A percentile compares a stretch with the other conserved stretches of the same genome.
Conservation (phyloP, 2,329 filamentous ascomycete species). For the Fusarium globosum region DNA sequence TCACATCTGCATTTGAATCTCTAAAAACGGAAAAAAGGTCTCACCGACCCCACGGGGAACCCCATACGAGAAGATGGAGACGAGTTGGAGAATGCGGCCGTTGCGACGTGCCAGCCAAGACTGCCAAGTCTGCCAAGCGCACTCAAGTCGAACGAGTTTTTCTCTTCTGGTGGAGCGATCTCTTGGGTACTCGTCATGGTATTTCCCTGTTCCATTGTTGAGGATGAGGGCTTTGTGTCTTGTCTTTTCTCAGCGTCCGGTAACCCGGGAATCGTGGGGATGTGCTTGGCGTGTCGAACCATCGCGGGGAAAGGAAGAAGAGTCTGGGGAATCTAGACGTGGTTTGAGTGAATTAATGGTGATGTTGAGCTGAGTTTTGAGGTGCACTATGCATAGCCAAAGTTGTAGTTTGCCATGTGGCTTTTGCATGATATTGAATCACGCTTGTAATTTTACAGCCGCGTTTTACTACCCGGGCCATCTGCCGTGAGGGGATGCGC, state of each 20-base stretch:
- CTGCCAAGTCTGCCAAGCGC: conserved; percentile 10
- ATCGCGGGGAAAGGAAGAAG: neutral
- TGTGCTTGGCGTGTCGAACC: neutral
- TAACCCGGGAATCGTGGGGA: neutral
- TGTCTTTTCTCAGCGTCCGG: neutral
- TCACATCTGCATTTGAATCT: neutral
- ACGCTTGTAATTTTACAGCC: neutral
- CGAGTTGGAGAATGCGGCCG: conserved; percentile 24
- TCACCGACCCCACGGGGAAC: conserved; percentile 25
- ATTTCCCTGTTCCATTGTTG: neutral
- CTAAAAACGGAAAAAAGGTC: neutral
- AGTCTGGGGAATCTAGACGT: neutral
- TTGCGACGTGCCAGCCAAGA: conserved; percentile 23
- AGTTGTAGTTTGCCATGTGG: neutral
- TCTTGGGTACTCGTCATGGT: conserved; percentile 7
- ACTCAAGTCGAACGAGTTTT: conserved; percentile 13
- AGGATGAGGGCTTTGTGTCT: neutral
- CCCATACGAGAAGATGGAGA: conserved; percentile 1
- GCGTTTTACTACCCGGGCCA: neutral
- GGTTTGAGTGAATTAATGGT: neutral
- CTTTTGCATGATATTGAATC: neutral
- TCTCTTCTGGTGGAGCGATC: conserved; percentile 6
- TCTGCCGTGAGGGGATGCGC: neutral
- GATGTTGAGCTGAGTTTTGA: neutral
- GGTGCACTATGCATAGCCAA: too few species aligned